Percentiles rank a stretch among this genome's conserved stretches.
Evolutionary conservation across 768 basidiomycete genomes (phyloP).

Genomic region (Amyloporia xantha): DNA sequence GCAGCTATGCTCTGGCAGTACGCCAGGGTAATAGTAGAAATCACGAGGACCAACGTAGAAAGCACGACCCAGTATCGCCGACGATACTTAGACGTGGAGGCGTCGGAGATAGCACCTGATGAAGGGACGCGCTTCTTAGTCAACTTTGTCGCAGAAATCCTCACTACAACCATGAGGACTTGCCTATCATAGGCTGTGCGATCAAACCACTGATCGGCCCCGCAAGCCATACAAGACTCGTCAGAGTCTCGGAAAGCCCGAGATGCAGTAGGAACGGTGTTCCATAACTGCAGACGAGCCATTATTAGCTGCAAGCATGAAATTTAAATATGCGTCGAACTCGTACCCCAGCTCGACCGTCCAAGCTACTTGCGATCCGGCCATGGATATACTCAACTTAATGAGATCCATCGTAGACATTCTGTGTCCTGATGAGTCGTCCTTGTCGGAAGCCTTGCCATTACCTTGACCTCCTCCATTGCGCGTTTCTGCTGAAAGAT

Average conservation of each 20-base stretch:
- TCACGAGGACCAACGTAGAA: slow-evolving; percentile 75
- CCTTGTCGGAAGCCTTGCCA: slow-evolving; percentile 18
- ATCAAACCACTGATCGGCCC: slow-evolving; percentile 93
- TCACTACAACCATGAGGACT: slow-evolving; percentile 9
- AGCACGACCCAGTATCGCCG: slow-evolving; percentile 89
- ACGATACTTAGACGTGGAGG: slow-evolving; percentile 84
- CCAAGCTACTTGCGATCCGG: slow-evolving; percentile 92
- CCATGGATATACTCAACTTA: slow-evolving; percentile 87
- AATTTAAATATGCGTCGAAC: too few species aligned
- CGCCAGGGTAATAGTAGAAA: slow-evolving; percentile 75
- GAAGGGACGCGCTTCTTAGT: neutral
- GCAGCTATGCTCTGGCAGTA: slow-evolving; percentile 72
- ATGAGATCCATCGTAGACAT: slow-evolving; percentile 43
- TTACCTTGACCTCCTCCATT: slow-evolving; percentile 1
- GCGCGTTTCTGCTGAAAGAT: neutral
- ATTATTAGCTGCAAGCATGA: too few species aligned
- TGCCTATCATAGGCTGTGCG: slow-evolving; percentile 96
- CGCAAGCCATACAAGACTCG: slow-evolving; percentile 92
- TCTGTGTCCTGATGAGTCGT: slow-evolving; percentile 15
- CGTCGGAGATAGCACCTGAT: slow-evolving; percentile 90
- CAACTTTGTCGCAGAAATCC: neutral
- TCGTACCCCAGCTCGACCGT: slow-evolving; percentile 89
- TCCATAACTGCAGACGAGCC: slow-evolving; percentile 70
- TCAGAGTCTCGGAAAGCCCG: slow-evolving; percentile 82
- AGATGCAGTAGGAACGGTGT: slow-evolving; percentile 85